These are phyloP conservation scores for Omphalea diandra DNA, from an alignment of 441 rosid species.

Conservation along the genomic window DNA sequence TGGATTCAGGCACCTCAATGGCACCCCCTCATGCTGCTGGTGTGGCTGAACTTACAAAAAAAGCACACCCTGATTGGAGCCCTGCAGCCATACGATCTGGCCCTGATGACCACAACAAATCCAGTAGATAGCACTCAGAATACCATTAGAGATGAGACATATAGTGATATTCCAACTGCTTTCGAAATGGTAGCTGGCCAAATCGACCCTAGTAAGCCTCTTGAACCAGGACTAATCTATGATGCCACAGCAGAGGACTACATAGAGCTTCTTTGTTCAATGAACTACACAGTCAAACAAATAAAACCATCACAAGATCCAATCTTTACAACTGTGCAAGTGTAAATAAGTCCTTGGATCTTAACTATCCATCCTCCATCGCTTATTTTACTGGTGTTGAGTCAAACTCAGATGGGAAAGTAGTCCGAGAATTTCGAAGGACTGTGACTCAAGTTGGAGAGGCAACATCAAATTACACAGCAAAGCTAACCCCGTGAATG, in stretches of 20 bases:
- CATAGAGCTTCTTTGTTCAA: slow-evolving; percentile 52
- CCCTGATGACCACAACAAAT: slow-evolving; percentile 69
- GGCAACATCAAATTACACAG: slow-evolving; percentile 33
- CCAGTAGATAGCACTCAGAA: slow-evolving; percentile 43
- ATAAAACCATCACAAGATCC: slow-evolving; percentile 57
- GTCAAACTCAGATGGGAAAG: slow-evolving; percentile 22
- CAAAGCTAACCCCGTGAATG: slow-evolving; percentile 48
- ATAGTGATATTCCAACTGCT: slow-evolving; percentile 45
- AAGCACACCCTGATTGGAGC: slow-evolving; percentile 67
- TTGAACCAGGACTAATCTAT: slow-evolving; percentile 74
- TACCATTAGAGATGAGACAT: slow-evolving; percentile 51
- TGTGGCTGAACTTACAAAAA: slow-evolving; percentile 63
- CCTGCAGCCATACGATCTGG: slow-evolving; percentile 71
- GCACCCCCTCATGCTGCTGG: slow-evolving; percentile 81
- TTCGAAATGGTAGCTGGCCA: slow-evolving; percentile 66
- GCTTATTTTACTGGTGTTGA: slow-evolving; percentile 43
- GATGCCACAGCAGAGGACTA: slow-evolving; percentile 59
- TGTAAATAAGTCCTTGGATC: slow-evolving; percentile 49
- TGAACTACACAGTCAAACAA: slow-evolving; percentile 50
- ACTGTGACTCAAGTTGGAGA: slow-evolving; percentile 68
- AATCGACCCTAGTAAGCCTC: slow-evolving; percentile 47
- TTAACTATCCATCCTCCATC: slow-evolving; percentile 72
- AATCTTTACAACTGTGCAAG: slow-evolving; percentile 40
- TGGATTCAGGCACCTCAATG: slow-evolving; percentile 74
- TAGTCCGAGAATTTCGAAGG: slow-evolving; percentile 41